Conservation (phyloP, 2,329 filamentous ascomycete species). For the Monilinia laxa region DNA sequence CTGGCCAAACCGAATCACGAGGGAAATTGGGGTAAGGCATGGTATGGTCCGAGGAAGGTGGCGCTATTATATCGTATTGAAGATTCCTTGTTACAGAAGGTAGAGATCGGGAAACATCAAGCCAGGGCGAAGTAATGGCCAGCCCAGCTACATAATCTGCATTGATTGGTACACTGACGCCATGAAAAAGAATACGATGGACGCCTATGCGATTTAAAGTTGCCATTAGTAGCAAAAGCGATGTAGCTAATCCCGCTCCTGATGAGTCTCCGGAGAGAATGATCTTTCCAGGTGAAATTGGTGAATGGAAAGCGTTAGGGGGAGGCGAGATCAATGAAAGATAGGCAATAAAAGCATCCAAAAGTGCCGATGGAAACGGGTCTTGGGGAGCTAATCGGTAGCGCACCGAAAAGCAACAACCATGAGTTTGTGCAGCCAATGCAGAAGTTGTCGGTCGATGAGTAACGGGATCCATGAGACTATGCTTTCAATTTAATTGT, state of each 20-base stretch:
- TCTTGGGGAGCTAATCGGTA: slow-evolving; percentile 74
- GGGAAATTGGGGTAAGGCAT: slow-evolving; percentile 43
- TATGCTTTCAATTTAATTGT: slow-evolving; percentile 45
- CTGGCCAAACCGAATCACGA: slow-evolving; percentile 58
- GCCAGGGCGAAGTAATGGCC: slow-evolving; percentile 65
- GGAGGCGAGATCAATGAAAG: slow-evolving; percentile 67
- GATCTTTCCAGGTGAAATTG: slow-evolving; percentile 64
- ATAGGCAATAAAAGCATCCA: slow-evolving; percentile 73
- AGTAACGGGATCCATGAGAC: slow-evolving; percentile 66
- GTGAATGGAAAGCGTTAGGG: slow-evolving; percentile 61
- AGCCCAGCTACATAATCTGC: slow-evolving; percentile 67
- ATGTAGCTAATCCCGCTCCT: slow-evolving; percentile 68
- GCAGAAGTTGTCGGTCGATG: slow-evolving; percentile 59
- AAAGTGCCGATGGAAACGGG: slow-evolving; percentile 70
- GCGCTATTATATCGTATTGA: slow-evolving; percentile 63
- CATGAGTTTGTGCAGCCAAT: slow-evolving; percentile 65
- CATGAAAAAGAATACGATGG: slow-evolving; percentile 58
- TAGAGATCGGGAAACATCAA: slow-evolving; percentile 65
- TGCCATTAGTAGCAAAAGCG: slow-evolving; percentile 66
- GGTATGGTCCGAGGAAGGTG: slow-evolving; percentile 46
- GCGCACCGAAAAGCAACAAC: slow-evolving; percentile 63
- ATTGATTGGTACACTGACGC: slow-evolving; percentile 47
- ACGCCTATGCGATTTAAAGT: slow-evolving; percentile 53
- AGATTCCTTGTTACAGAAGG: slow-evolving; percentile 54
- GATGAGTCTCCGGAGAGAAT: slow-evolving; percentile 72